Base-by-base conservation (phyloP, 1,139 yeast genomes). In the Scheffersomyces cryptocercus region DNA sequence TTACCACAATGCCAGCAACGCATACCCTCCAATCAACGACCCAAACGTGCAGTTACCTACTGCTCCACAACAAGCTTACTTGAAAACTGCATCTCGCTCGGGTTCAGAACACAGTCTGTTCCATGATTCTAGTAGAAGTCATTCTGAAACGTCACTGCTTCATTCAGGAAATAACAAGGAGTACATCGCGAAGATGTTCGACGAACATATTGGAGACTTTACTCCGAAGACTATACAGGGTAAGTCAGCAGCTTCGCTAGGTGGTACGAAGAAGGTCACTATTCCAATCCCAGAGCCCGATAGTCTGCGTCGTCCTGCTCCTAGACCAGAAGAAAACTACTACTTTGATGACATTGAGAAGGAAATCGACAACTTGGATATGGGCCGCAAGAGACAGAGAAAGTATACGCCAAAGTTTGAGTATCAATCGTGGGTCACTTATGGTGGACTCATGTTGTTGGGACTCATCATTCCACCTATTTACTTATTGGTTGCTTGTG, bases 401-500 rank as follows among this genome's bases (percentile, higher is more conserved):
- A 31, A 15, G 11, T 20, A 14, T 15, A 3, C 35, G 4, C 35
- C 35, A 10, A n/a, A 14, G 12, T 15, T 31, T 10, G 35, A 31
- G n/a, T 14, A 14, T n/a, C 35, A 31, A 15, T 31, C 35, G 24
- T 31, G 35, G 35, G 11, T 20, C 10, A 31, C 15, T 9, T 31
- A 14, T 14, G 35, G 35, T 8, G 20, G 35, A 10, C 35, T 68
- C 53, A 59, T 66, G 68, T 36, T 60, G 3, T 14, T 65, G 6
- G 73, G 73, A 2, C 52, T 69, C 15, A 36, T 69, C 8, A 49
- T 67, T 2, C 75, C 75, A 5, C 76, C 76, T 2, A 37, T 70
- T 5, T 70, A 55, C 49, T 67, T 68, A 38, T 50, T 70, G 28
- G 40, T 70, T 4, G 39, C 68, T 0, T 40, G 65, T 14, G 76